Evolutionary conservation across 2,329 filamentous ascomycete genomes (phyloP), one percentile per base, ranked within the genome.

Genomic region (Talaromyces rugulosus): DNA sequence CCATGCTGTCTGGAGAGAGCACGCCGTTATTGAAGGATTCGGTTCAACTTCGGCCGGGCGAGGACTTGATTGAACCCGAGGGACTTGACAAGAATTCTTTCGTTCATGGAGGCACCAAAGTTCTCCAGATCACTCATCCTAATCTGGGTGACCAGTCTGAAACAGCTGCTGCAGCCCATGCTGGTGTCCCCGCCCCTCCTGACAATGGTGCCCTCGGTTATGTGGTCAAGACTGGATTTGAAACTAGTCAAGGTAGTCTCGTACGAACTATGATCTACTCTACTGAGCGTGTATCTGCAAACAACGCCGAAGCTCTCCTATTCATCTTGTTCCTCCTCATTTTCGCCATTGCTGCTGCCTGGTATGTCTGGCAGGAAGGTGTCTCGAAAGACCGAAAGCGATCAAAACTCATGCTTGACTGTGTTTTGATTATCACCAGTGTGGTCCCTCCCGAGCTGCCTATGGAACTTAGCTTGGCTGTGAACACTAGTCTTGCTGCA

Each of bases 211-310:
- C 93, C 40, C 86, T 98, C 82, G 95, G 93, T 64, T 86, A 99
- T 65, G 92, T 99, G 53, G 89, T 93, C 72, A 98, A 97, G 85
- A 99, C 95, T 59, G 95, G 95, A 12, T 99, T 99, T 71, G 96
- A 99, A 79, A 99, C 95, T 11, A 98, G 94, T 61, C 96, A 99
- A 78, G 95, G 95, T 66, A 97, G 92, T 77, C 85, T 99, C 63
- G 95, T 99, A 64, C 90, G 95, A 65, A 99, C 95, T 68, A 99
- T 99, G 95, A 99, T 99, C 72, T 99, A 96, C 81, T 97, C 96
- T 1, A 99, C 95, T 1, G 95, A 99, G 77, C 92, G 94, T 67
- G 94, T 99, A 28, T 98, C 94, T n/a, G 95, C 95, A 69, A 97
- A 97, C 80, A 98, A 99, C 72, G 88, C 89, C 52, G 95, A 99